Evolutionary conservation across 2,329 filamentous ascomycete genomes (phyloP).

Genomic region (Beauveria brongniartii): DNA sequence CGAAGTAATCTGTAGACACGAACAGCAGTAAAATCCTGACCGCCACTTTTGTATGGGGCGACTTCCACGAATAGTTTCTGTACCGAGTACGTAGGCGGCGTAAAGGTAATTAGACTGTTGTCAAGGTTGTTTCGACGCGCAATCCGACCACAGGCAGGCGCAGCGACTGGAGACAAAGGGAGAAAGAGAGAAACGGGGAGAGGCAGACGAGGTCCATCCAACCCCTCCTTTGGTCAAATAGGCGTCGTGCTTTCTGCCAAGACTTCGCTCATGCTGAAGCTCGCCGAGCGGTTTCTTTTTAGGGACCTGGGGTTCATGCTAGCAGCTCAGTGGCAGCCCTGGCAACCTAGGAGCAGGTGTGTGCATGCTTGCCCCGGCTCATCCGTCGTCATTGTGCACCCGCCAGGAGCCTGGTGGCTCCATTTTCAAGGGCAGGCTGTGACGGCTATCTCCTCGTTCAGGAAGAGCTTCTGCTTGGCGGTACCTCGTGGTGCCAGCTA

Average conservation of each 20-base stretch:
- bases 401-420: not conserved
- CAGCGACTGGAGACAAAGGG: no score
- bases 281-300: slow-evolving; percentile 1
- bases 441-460: not conserved
- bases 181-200: no score
- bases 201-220: no score
- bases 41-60: not conserved
- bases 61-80: no score
- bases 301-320: slow-evolving; percentile 2
- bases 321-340: not conserved
- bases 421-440: not conserved
- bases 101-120: not conserved
- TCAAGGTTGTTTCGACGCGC: no score
- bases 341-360: no score
- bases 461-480: not conserved
- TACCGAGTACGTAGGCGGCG: not conserved
- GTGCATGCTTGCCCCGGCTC: slow-evolving; percentile 3
- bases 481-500: not conserved
- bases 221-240: not conserved
- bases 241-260: not conserved
- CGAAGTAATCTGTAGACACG: not conserved
- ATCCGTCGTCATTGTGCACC: slow-evolving; percentile 12
- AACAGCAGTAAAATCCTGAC: not conserved
- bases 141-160: no score
- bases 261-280: not conserved